A percentile compares a stretch with the other conserved stretches of the same genome.
These are phyloP conservation scores for Globisporangium middletonii DNA, from an alignment of 352 stramenopile genomes.

Conservation along the genomic window DNA sequence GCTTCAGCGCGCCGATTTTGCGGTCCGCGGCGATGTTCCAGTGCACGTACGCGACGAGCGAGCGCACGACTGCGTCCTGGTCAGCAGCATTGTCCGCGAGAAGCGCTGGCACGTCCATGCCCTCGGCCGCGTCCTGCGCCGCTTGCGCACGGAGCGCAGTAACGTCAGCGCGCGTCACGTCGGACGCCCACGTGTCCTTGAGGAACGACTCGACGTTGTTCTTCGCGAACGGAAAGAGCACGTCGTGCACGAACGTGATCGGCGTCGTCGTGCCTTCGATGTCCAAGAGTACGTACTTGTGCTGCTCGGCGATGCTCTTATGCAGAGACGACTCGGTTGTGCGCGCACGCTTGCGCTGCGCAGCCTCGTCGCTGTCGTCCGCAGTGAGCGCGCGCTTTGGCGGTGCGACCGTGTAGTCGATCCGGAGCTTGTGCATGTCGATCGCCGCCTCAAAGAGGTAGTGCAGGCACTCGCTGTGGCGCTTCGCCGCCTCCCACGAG, in stretches of 20 bases:
- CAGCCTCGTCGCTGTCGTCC: slow-evolving; percentile 27
- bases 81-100: slow-evolving; percentile 12
- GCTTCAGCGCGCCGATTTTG: slow-evolving; percentile 88
- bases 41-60: slow-evolving; percentile 49
- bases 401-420: slow-evolving; percentile 66
- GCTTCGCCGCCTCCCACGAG: slow-evolving; percentile 95
- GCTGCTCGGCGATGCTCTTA: slow-evolving; percentile 55
- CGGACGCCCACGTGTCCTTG: slow-evolving; percentile 41
- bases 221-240: slow-evolving; percentile 90
- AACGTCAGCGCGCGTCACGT: slow-evolving; percentile 45
- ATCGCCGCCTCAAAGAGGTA: slow-evolving; percentile 93
- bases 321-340: slow-evolving; percentile 9
- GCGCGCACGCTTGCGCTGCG: slow-evolving; percentile 39
- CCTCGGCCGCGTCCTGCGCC: slow-evolving; percentile 28
- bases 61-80: slow-evolving; percentile 24
- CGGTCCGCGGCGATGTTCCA: slow-evolving; percentile 69
- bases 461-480: slow-evolving; percentile 94
- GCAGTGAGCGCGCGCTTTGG: slow-evolving; percentile 10
- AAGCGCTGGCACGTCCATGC: slow-evolving; percentile 20
- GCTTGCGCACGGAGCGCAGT: slow-evolving; percentile 39
- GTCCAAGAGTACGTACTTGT: slow-evolving; percentile 92
- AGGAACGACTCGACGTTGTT: slow-evolving; percentile 59
- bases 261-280: slow-evolving; percentile 96
- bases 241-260: slow-evolving; percentile 95
- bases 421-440: slow-evolving; percentile 84